These are phyloP conservation scores for Arabis alpina DNA, from an alignment of 345 rosid genomes.

Conservation along the genomic window DNA sequence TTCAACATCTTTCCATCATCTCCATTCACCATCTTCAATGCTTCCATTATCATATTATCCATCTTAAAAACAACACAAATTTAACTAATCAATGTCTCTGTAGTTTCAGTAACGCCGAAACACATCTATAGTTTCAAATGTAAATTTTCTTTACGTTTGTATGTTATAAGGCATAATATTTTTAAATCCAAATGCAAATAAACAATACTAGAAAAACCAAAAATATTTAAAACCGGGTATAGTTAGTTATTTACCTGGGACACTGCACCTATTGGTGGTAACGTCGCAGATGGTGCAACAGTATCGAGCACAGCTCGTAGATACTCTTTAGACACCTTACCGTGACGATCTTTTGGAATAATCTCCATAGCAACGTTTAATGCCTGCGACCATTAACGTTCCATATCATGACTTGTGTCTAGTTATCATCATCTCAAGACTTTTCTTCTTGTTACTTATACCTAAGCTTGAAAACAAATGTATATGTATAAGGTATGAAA, in stretches of 20 bases:
- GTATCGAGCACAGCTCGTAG: slow-evolving; percentile 67
- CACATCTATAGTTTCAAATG: not conserved
- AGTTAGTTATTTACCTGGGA: slow-evolving; percentile 56
- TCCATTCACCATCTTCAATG: slow-evolving; percentile 57
- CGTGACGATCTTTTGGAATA: slow-evolving; percentile 66
- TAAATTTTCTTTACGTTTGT: not conserved
- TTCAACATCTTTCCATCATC: slow-evolving; percentile 80
- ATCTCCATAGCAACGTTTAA: slow-evolving; percentile 58
- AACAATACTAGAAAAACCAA: not conserved
- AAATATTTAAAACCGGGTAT: not conserved
- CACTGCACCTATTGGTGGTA: slow-evolving; percentile 89
- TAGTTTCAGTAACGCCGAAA: not conserved
- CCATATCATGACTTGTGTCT: not conserved
- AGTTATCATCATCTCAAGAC: not conserved
- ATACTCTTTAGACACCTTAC: slow-evolving; percentile 70
- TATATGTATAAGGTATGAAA: not conserved
- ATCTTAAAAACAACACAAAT: slow-evolving; percentile 48
- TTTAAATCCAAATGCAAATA: too few relatives aligned
- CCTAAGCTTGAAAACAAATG: slow-evolving; percentile 4
- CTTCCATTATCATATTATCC: slow-evolving; percentile 64
- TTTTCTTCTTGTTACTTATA: not conserved
- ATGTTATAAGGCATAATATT: not conserved
- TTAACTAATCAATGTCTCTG: slow-evolving; percentile 5
- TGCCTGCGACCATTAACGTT: slow-evolving; percentile 50
- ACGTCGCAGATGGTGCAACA: slow-evolving; percentile 72